Conservation (phyloP, 139 green algal genomes). For the Desmodesmus armatus region DNA sequence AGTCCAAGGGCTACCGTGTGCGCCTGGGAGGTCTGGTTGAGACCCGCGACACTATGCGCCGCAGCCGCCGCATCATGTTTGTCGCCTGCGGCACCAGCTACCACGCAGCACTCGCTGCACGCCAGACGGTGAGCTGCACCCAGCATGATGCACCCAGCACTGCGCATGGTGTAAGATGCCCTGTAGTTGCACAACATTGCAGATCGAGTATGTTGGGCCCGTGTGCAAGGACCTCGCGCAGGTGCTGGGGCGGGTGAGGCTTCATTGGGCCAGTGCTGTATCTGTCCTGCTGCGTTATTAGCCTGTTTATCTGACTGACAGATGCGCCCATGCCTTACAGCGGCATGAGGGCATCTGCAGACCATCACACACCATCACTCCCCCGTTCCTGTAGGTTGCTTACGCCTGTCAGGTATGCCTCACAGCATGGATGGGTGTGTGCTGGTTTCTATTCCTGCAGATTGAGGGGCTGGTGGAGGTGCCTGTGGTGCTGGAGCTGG, state of each 20-base stretch:
- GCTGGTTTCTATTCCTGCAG: slow-evolving; percentile 21
- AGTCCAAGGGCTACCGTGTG: too few relatives aligned
- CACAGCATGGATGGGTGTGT: too few relatives aligned
- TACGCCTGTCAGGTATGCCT: too few relatives aligned
- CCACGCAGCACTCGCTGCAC: slow-evolving; percentile 84
- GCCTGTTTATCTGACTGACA: too few relatives aligned
- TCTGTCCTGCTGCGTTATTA: neutral
- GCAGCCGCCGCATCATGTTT: slow-evolving; percentile 88
- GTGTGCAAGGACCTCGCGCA: too few relatives aligned
- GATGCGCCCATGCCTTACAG: too few relatives aligned
- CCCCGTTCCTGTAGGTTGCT: neutral
- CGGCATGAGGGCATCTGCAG: too few relatives aligned
- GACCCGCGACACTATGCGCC: slow-evolving; percentile 68
- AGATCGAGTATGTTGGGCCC: too few relatives aligned
- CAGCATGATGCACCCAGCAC: too few relatives aligned
- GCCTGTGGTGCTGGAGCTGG: slow-evolving; percentile 94
- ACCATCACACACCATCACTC: too few relatives aligned
- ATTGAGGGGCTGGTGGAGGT: slow-evolving; percentile 66
- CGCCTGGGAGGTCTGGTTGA: slow-evolving; percentile 80
- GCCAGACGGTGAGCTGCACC: slow-evolving; percentile 70
- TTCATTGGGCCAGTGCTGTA: neutral
- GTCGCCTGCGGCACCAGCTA: slow-evolving; percentile 94
- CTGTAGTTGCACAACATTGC: neutral
- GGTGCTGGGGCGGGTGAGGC: too few relatives aligned
- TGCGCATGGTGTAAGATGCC: too few relatives aligned